Percentiles rank a stretch among this genome's conserved stretches.
Evolutionary conservation across 2,329 filamentous ascomycete genomes (phyloP).

Genomic region (Pezicula carpinea): DNA sequence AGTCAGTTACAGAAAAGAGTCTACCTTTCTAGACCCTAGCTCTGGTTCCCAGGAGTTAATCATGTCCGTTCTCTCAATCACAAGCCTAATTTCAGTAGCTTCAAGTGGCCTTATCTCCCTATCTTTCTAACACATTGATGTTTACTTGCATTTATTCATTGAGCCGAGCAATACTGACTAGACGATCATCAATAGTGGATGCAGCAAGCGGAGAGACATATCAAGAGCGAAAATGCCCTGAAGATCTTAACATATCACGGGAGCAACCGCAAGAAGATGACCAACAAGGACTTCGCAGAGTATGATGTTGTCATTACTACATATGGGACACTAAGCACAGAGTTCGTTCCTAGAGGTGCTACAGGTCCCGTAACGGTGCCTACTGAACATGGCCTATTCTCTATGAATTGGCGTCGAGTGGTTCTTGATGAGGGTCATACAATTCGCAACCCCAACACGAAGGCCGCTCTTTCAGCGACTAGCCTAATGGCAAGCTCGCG

Average conservation of each 20-base stretch:
- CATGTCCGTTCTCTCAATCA: too few species aligned
- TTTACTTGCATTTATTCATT: too few species aligned
- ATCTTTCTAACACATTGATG: too few species aligned
- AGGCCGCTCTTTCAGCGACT: constrained; percentile 64
- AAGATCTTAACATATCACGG: constrained; percentile 74
- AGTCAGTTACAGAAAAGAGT: too few species aligned
- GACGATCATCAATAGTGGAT: constrained; percentile 48
- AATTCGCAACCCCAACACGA: constrained; percentile 73
- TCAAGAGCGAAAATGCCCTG: constrained; percentile 57
- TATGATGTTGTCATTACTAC: constrained; percentile 80
- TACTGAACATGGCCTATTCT: constrained; percentile 50
- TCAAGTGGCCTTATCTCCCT: too few species aligned
- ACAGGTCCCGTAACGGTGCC: constrained; percentile 36
- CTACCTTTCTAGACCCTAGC: too few species aligned
- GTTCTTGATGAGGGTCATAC: constrained; percentile 81
- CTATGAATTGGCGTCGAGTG: constrained; percentile 69
- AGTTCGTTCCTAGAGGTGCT: constrained; percentile 49
- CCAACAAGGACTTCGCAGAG: constrained; percentile 49
- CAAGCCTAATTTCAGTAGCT: too few species aligned
- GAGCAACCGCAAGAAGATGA: constrained; percentile 48
- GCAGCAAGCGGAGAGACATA: constrained; percentile 70
- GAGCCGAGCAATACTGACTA: too few species aligned
- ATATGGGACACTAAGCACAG: constrained; percentile 70
- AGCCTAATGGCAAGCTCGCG: constrained; percentile 64
- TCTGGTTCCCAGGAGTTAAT: too few species aligned